phyloP scores from a whole-genome alignment of 108 stramenopile genomes.

The Stephanodiscus triporus region DNA sequence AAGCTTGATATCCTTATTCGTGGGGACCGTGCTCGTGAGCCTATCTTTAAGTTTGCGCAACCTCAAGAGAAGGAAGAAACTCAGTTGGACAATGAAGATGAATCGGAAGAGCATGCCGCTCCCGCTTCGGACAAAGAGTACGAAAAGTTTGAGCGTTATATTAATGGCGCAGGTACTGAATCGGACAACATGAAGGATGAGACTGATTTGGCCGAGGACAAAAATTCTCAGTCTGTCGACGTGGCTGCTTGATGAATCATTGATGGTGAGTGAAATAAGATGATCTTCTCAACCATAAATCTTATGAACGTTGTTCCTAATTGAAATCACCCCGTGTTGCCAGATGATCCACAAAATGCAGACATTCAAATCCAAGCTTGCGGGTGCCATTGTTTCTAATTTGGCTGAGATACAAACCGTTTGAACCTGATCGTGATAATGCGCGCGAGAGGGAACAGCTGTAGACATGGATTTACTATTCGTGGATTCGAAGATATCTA shows the following conservation, averaged over 20 bases:
- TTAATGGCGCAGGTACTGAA: conserved; percentile 7
- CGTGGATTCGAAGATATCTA: not conserved
- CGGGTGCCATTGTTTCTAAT: conserved; percentile 38
- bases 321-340: not conserved
- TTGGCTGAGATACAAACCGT: conserved; percentile 62
- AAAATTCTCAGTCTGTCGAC: conserved; percentile 3
- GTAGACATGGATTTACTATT: conserved; percentile 7
- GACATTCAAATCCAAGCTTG: conserved; percentile 38
- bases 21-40: conserved; percentile 64
- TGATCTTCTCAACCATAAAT: not conserved
- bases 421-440: conserved; percentile 82
- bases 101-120: not conserved
- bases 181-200: conserved; percentile 11
- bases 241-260: conserved; percentile 9
- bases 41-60: conserved; percentile 39
- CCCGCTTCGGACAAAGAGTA: too few relatives aligned
- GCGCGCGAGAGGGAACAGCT: conserved; percentile 67
- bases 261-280: conserved; percentile 4
- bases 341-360: conserved; percentile 12
- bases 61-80: conserved; percentile 23
- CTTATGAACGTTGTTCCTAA: not conserved
- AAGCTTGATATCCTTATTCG: conserved; percentile 64
- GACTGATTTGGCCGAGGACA: conserved; percentile 6
- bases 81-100: conserved; percentile 34
- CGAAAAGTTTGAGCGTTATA: conserved; percentile 12